Evolutionary conservation across 1,139 yeast species (phyloP), one percentile per base, ranked within the genome.

Genomic region (Candida neerlandica): DNA sequence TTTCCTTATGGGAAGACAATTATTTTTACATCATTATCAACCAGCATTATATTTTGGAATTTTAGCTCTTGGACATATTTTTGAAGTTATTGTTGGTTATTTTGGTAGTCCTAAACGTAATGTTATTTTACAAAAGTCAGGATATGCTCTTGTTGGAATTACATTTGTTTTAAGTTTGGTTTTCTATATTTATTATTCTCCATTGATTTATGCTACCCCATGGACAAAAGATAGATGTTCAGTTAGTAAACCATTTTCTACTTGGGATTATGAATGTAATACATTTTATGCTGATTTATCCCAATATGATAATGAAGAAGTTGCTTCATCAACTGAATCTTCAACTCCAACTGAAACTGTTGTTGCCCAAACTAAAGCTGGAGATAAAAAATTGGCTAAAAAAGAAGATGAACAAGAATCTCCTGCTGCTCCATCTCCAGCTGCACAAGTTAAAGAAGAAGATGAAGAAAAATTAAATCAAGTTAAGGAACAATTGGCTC

Each of bases 21-120:
- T 94, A 69, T 92, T 92, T 75, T 75, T 94, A 61, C 97, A 92
- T 66, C 98, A 92, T 68, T 92, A 94, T 67, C 75, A 94, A 58
- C 97, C 96, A 49, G 87, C 97, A 3, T 82, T 89, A 46, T 94
- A 91, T 72, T 92, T 94, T 69, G 96, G 94, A 42, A 78, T 92
- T 49, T 77, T 94, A 57, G 91, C 92, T 0, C 72, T 94, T 52
- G 94, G 95, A 26, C 97, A 91, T 65, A 76, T 82, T 51, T 79
- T 91, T 58, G 97, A 94, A 63, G 74, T 90, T 49, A 55, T 87
- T 46, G 79, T 82, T 41, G 74, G 80, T 18, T 75, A 77, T 65
- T 47, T 69, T 42, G 46, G 60, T 27, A 65, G 77, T 51, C 64
- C 71, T 62, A 73, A 71, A 33, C 58, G 61, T 52, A 23, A 23